phyloP scores from a whole-genome alignment of 78 protist genomes.

The Chrysochromulina parva region DNA sequence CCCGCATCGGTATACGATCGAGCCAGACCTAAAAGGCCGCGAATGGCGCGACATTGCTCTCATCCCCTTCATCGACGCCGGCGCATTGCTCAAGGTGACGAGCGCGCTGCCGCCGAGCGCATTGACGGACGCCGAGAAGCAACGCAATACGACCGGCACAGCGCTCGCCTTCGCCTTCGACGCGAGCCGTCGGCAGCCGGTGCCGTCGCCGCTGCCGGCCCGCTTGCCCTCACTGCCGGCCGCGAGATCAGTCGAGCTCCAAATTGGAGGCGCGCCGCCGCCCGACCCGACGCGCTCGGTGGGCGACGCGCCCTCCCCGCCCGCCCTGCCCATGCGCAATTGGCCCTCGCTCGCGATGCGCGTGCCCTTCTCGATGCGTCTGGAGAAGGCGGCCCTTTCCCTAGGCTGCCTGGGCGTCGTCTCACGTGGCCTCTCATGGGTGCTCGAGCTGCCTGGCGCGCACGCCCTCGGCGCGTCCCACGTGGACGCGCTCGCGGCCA shows the following conservation, averaged over 20 bases:
- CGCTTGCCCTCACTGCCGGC: not conserved
- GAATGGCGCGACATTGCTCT: constrained; percentile 3
- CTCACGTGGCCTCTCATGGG: not conserved
- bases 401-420: not conserved
- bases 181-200: not conserved
- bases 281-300: not conserved
- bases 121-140: not conserved
- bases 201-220: not conserved
- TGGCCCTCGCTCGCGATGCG: constrained; percentile 1
- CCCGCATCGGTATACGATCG: not conserved
- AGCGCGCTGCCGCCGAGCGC: not conserved
- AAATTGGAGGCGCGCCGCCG: constrained; percentile 3
- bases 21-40: not conserved
- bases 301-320: not conserved
- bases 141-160: not conserved
- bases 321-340: not conserved
- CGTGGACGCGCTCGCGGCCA: not conserved
- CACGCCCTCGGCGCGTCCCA: not conserved
- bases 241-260: not conserved
- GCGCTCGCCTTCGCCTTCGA: not conserved
- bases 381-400: not conserved
- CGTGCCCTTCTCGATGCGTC: not conserved
- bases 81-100: not conserved
- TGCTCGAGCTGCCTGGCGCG: not conserved
- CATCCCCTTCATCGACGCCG: not conserved